Percentiles rank a stretch among this genome's conserved stretches.
Evolutionary conservation across 129 eudicot species (phyloP).

Genomic region (Apium graveolens): DNA sequence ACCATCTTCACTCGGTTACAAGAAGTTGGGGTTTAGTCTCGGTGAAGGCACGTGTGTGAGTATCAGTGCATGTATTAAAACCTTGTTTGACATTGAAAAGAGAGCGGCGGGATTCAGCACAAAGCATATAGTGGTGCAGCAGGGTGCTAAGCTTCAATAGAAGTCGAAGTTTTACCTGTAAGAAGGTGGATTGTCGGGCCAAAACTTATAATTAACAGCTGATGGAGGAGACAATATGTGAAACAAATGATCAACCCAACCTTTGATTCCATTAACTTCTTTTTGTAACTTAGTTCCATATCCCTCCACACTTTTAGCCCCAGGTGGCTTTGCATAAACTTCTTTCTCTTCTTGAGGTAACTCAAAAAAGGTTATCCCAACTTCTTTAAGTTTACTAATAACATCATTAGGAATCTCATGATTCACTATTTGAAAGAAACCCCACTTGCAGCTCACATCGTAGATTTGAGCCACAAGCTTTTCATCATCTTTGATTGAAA

Average conservation of each 20-base stretch:
- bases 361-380: constrained; percentile 60
- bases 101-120: neutral
- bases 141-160: neutral
- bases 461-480: constrained; percentile 14
- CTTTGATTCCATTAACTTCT: constrained; percentile 54
- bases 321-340: constrained; percentile 37
- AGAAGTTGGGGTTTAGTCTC: neutral
- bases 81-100: neutral
- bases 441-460: constrained; percentile 39
- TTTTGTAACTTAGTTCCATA: constrained; percentile 72
- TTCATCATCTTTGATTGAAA: constrained; percentile 16
- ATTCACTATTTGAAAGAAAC: constrained; percentile 57
- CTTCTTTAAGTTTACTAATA: constrained; percentile 32
- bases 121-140: neutral
- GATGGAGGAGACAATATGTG: constrained; percentile 80
- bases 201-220: constrained; percentile 44
- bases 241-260: constrained; percentile 91
- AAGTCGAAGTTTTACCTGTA: constrained; percentile 40
- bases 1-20: neutral
- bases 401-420: constrained; percentile 60
- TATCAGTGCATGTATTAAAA: neutral
- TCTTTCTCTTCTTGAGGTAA: constrained; percentile 67
- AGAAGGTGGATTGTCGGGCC: constrained; percentile 83
- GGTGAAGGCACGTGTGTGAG: neutral
- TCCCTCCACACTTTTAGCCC: constrained; percentile 47